phyloP scores from a whole-genome alignment of 108 stramenopile genomes.

The Pelagomonas calceolata region DNA sequence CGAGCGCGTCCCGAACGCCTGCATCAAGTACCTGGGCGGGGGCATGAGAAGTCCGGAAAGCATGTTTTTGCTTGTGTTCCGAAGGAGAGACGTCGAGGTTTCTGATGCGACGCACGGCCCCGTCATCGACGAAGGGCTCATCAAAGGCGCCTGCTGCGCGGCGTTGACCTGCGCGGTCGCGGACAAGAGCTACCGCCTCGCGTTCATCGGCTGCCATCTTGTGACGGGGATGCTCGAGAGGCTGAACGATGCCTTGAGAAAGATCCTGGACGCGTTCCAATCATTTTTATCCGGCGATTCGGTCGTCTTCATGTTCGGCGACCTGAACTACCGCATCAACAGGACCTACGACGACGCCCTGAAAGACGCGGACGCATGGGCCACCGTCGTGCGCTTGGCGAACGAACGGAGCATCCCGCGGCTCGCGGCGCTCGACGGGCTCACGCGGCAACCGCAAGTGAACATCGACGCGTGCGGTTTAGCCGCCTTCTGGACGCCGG shows the following conservation, averaged over 20 bases:
- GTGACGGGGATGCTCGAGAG: not conserved
- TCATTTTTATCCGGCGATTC: no score
- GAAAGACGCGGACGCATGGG: no score
- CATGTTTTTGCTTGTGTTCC: not conserved
- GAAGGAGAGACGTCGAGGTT: not conserved
- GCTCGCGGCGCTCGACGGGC: not conserved
- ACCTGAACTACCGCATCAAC: not conserved
- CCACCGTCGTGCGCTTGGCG: no score
- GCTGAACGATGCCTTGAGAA: not conserved
- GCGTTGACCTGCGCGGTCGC: not conserved
- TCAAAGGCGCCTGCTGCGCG: not conserved
- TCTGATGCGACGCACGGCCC: not conserved
- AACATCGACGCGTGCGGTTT: not conserved
- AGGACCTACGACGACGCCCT: no score
- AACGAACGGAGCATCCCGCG: no score
- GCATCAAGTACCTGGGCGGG: not conserved
- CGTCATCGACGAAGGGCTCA: not conserved
- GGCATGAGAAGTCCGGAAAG: no score
- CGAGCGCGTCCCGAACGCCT: not conserved
- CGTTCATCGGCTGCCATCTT: not conserved
- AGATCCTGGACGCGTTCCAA: not conserved
- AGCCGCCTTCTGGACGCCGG: not conserved
- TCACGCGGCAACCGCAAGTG: not conserved
- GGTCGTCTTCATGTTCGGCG: not conserved
- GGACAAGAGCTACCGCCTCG: not conserved